These are phyloP conservation scores for Boletus semigastroideus DNA, from an alignment of 1,284 basidiomycete genomes.

Conservation along the genomic window DNA sequence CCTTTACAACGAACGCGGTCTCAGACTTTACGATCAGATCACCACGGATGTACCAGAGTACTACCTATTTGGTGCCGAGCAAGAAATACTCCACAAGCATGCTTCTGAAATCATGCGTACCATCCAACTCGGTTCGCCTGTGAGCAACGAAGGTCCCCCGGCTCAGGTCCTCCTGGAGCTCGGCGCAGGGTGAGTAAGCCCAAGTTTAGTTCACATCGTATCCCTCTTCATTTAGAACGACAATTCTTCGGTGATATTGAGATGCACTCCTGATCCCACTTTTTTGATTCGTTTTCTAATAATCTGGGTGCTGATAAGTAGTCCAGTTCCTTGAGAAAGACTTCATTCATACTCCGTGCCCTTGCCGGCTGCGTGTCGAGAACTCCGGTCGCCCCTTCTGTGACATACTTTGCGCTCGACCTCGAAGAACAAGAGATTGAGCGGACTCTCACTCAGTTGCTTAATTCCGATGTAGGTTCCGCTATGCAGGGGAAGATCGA, in stretches of 20 bases:
- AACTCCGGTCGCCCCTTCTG: conserved; percentile 43
- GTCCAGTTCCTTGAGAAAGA: conserved; percentile 82
- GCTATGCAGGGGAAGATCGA: conserved; percentile 68
- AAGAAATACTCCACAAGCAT: conserved; percentile 63
- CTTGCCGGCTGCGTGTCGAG: conserved; percentile 55
- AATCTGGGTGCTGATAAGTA: conserved; percentile 14
- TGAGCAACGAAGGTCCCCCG: conserved; percentile 41
- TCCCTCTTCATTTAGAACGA: not conserved
- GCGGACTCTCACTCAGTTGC: conserved; percentile 75
- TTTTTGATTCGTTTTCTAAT: not conserved
- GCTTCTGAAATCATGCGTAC: conserved; percentile 66
- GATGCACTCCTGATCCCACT: not conserved
- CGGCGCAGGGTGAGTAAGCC: conserved; percentile 77
- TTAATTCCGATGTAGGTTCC: conserved; percentile 61
- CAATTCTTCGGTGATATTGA: not conserved
- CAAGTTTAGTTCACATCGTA: not conserved
- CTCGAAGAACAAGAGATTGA: conserved; percentile 86
- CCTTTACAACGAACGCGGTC: conserved; percentile 83
- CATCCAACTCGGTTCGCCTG: conserved; percentile 58
- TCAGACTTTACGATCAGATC: conserved; percentile 82
- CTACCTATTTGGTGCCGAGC: conserved; percentile 82
- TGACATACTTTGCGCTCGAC: conserved; percentile 93
- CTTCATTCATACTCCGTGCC: conserved; percentile 81
- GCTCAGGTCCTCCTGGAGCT: conserved; percentile 75
- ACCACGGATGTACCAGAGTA: conserved; percentile 84